Base-by-base conservation (phyloP, 805 yeast genomes). In the Candida taoyuanica region DNA sequence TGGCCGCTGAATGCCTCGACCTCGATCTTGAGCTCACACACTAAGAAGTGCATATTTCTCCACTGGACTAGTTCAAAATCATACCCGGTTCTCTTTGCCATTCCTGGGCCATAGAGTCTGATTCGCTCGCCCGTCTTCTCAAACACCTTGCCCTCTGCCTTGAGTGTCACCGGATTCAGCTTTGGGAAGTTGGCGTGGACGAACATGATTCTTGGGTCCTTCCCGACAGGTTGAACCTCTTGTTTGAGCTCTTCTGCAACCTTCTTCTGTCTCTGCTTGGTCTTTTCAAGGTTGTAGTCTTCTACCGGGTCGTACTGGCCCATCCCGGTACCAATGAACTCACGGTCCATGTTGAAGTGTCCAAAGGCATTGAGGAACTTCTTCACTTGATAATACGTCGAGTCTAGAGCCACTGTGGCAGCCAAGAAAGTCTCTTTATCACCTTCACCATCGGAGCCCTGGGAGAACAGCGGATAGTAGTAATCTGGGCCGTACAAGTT, bases 101-200 rank as follows among this genome's bases (percentile, higher is more conserved):
- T 68, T 4, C 74, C 78, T 4, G 73, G 67, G 5, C 85, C 85
- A 46, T 76, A 79, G 11, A 78, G 54, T 42, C 86, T 59, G n/a
- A 69, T 58, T 44, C 85, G 60, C 12, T 70, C 60, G 3, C 73
- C 75, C 7, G 64, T 64, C 18, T 61, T 65, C 30, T 63, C 61
- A 34, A 65, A 58, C 3, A 71, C 63, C 36, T 68, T 65, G 3
- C 65, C 67, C 5, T 63, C 63, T n/a, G 52, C 42, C 39, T 64
- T 68, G 43, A 80, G 63, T 13, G 60, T 59, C 67, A 79, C 72
- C 2, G 86, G 85, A 50, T 81, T 76, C 42, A 80, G 58, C 54
- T 81, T 81, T 7, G 85, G 85, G 60, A 68, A 73, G 53, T 81
- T 80, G 25, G 84, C 76, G 53, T 81, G 87, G 35, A 79, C 71